phyloP scores from a whole-genome alignment of 768 basidiomycete species.

The Lepiota venenata region DNA sequence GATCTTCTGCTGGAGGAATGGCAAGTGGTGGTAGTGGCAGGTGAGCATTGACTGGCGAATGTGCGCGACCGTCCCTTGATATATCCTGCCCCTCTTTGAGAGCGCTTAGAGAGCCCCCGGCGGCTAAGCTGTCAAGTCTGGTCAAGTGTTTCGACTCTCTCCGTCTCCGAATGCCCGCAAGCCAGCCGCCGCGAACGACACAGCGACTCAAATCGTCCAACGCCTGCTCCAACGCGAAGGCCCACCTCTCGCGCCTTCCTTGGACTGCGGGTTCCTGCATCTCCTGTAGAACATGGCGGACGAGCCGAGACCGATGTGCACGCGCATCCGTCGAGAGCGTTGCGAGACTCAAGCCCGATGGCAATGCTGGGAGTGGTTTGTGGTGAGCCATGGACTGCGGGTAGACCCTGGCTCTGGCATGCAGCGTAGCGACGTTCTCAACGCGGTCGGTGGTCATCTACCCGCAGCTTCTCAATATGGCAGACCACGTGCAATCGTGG shows the following conservation, averaged over 20 bases:
- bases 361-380: slow-evolving; percentile 36
- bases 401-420: neutral
- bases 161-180: slow-evolving; percentile 38
- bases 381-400: slow-evolving; percentile 22
- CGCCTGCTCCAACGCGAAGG: slow-evolving; percentile 39
- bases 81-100: too few species aligned
- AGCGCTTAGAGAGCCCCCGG: too few species aligned
- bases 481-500: slow-evolving; percentile 1
- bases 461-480: neutral
- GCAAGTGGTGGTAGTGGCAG: neutral
- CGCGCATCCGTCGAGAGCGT: slow-evolving; percentile 37
- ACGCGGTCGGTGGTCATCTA: neutral
- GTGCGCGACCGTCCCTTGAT: slow-evolving; percentile 5
- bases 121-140: slow-evolving; percentile 10
- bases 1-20: neutral
- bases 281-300: slow-evolving; percentile 38
- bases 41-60: slow-evolving; percentile 17
- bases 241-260: slow-evolving; percentile 38
- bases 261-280: slow-evolving; percentile 27
- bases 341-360: slow-evolving; percentile 18
- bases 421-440: neutral
- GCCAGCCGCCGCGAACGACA: slow-evolving; percentile 42
- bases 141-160: slow-evolving; percentile 21
- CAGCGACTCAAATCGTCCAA: slow-evolving; percentile 42
- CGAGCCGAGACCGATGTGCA: slow-evolving; percentile 36